These are phyloP conservation scores for Sisymbrium irio DNA, from an alignment of 345 rosid genomes.

Conservation along the genomic window DNA sequence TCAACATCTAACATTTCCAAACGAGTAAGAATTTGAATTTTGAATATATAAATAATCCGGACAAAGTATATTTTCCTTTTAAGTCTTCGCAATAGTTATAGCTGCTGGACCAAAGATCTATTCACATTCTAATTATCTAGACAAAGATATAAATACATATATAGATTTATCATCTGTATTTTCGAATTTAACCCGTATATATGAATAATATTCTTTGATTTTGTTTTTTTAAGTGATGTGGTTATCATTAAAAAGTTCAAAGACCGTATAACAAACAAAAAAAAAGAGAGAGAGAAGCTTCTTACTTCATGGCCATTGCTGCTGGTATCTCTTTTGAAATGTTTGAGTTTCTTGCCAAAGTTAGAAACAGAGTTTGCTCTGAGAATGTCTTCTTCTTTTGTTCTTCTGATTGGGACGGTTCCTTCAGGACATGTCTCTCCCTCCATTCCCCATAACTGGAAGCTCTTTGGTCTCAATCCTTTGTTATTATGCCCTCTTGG, in stretches of 20 bases:
- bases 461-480: slow-evolving; percentile 42
- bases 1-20: neutral
- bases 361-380: slow-evolving; percentile 63
- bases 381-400: slow-evolving; percentile 71
- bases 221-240: neutral
- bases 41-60: neutral
- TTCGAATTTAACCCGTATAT: neutral
- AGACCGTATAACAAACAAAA: neutral
- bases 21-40: slow-evolving; percentile 2
- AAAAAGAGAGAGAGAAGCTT: neutral
- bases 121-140: neutral
- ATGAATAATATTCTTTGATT: neutral
- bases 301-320: slow-evolving; percentile 93
- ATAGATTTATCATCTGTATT: neutral
- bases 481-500: slow-evolving; percentile 51
- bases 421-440: slow-evolving; percentile 89
- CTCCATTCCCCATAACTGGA: slow-evolving; percentile 72
- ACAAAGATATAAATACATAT: neutral
- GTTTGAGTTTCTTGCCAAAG: slow-evolving; percentile 72
- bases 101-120: slow-evolving; percentile 23
- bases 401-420: slow-evolving; percentile 92
- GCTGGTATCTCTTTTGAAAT: slow-evolving; percentile 69
- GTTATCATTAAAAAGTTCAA: neutral
- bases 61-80: neutral
- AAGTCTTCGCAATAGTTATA: neutral